Base-by-base conservation (phyloP, 441 rosid species). In the Mallotus repandus region DNA sequence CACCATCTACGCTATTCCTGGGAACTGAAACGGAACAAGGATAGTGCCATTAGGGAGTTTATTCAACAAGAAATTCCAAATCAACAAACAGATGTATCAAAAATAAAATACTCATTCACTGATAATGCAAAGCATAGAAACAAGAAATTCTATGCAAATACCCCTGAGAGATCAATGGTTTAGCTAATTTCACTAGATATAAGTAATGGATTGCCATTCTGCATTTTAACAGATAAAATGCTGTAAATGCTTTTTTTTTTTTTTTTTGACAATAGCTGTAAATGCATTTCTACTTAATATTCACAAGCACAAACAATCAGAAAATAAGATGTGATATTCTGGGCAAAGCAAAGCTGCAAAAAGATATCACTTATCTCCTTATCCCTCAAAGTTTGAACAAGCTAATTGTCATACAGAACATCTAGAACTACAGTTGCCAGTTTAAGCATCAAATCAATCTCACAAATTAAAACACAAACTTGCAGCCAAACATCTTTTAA, bases 1-100 rank as follows among this genome's bases (percentile, higher is more conserved):
- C 64, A 69, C 56, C 84, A 65, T 69, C 83, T 78, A 82, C 73
- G 46, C 86, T 80, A 78, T 60, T 54, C 38, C 81, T 76, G 78
- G 25, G 48, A 76, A 48, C 83, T 75, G 75, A 66, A 77, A 65
- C 62, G 38, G 7, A 4, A 68, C 19, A 32, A 54, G 52, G 45
- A 54, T 56, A 7, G 46, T 22, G 4, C 5, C 25, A 45, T 59
- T 12, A 63, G 29, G 11, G 45, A 50, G 13, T 25, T 69, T 1
- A 38, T 2, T 50, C 8, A 21, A 35, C n/a, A 35, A 11, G 25
- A 19, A 64, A 38, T 18, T 69, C 45, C 9, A 32, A 21, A 55
- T 19, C 63, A 38, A n/a, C 29, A 52, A 62, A 49, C 38, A 25
- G 2, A 54, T 16, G 35, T 19, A 18, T 43, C 46, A 9, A 43